Conservation (phyloP, 805 yeast species). For the Yarrowia deformans region DNA sequence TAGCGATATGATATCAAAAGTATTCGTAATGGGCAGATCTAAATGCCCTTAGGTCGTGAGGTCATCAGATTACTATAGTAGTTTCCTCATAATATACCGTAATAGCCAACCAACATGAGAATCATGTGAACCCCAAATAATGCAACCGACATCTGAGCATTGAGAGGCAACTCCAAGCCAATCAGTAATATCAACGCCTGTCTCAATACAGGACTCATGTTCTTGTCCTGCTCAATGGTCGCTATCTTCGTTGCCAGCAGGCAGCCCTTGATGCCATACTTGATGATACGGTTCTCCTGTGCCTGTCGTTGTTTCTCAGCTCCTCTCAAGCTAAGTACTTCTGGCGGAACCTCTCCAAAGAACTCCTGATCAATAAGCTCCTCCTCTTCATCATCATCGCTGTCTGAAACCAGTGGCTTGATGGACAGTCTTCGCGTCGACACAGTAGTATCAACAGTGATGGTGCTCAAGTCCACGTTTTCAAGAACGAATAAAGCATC, state of each 20-base stretch:
- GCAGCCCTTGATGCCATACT: conserved; percentile 13
- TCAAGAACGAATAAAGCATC: conserved; percentile 49
- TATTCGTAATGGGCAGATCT: too few species aligned
- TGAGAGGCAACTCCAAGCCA: conserved; percentile 7
- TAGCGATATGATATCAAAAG: too few species aligned
- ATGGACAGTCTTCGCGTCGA: conserved; percentile 8
- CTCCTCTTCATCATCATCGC: conserved; percentile 1
- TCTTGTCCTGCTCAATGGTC: not conserved
- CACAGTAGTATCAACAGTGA: conserved; percentile 2
- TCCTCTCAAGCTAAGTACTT: not conserved
- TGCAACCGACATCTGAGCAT: conserved; percentile 1
- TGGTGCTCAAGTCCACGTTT: not conserved
- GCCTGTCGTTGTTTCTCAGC: conserved; percentile 3
- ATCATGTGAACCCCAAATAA: conserved; percentile 6
- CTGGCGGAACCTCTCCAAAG: not conserved
- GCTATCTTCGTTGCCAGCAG: conserved; percentile 5
- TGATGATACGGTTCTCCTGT: conserved; percentile 15
- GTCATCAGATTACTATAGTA: not conserved
- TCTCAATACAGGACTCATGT: conserved; percentile 9
- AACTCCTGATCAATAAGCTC: not conserved
- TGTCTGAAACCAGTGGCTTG: not conserved
- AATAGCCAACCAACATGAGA: conserved; percentile 15
- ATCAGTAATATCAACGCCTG: conserved; percentile 13
- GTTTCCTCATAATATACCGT: not conserved
- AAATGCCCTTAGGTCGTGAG: too few species aligned